A percentile compares a stretch with the other conserved stretches of the same genome.
phyloP scores from a whole-genome alignment of 805 yeast genomes.

The Nakazawaea ishiwadae region DNA sequence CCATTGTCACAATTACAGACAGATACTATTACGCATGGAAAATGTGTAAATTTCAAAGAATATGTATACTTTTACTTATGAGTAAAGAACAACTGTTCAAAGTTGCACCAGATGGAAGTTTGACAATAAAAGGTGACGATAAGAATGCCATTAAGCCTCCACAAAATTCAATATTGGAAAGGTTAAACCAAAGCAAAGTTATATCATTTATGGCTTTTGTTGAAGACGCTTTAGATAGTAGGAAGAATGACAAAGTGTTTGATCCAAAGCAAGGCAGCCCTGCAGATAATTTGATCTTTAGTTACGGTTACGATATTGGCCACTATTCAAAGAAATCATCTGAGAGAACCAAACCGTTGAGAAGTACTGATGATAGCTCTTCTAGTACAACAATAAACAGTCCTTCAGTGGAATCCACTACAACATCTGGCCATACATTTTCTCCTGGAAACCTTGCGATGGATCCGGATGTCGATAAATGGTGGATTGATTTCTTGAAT shows the following conservation, averaged over 20 bases:
- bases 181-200: background rate
- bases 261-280: background rate
- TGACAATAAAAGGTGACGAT: constrained; percentile 2
- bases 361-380: background rate
- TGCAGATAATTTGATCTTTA: background rate
- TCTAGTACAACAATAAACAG: background rate
- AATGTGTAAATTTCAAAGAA: constrained; percentile 51
- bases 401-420: background rate
- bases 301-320: background rate
- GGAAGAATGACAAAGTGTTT: background rate
- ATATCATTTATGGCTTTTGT: background rate
- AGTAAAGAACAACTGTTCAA: background rate
- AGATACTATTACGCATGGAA: constrained; percentile 68
- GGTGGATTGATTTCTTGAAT: constrained; percentile 1
- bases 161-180: background rate
- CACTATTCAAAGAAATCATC: constrained; percentile 1
- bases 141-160: background rate
- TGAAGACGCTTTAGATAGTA: background rate
- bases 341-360: constrained; percentile 3
- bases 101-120: background rate
- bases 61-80: constrained; percentile 20
- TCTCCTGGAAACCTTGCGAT: background rate
- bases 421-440: background rate
- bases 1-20: constrained; percentile 41
- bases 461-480: constrained; percentile 6